Conservation (phyloP, 129 eudicot species). For the Dittrichia graveolens region DNA sequence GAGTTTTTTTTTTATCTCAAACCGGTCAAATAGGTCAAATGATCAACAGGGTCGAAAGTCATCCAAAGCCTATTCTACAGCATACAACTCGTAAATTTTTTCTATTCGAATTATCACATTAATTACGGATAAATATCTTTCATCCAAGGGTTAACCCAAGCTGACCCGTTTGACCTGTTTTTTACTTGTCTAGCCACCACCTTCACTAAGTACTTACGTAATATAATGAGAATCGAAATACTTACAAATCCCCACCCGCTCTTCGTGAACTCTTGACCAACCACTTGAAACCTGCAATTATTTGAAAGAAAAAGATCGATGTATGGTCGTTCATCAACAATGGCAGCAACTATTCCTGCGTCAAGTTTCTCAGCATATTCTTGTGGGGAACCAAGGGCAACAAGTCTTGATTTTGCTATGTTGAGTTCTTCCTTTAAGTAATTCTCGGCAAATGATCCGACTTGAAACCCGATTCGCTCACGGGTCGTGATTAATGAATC, state of each 20-base stretch:
- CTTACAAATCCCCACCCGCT: slow-evolving; percentile 98
- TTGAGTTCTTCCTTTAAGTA: slow-evolving; percentile 72
- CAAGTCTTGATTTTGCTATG: slow-evolving; percentile 70
- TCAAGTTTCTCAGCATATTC: slow-evolving; percentile 73
- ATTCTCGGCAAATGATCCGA: slow-evolving; percentile 81
- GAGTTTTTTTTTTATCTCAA: not conserved
- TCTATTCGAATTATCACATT: no score
- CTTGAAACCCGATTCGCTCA: slow-evolving; percentile 73
- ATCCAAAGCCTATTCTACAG: not conserved
- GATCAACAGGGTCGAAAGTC: not conserved
- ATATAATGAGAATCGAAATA: slow-evolving; percentile 22
- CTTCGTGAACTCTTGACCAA: slow-evolving; percentile 78
- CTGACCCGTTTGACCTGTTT: not conserved
- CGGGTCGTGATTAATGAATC: slow-evolving; percentile 59
- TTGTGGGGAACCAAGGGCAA: slow-evolving; percentile 75
- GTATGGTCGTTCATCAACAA: slow-evolving; percentile 85
- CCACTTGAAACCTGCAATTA: slow-evolving; percentile 63
- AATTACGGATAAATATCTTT: no score
- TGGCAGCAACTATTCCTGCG: slow-evolving; percentile 71
- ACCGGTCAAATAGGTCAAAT: not conserved
- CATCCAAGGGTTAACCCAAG: not conserved
- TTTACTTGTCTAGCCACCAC: not conserved
- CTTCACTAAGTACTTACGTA: not conserved
- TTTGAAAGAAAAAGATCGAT: slow-evolving; percentile 68
- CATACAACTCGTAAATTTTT: not conserved